A percentile compares a stretch with the other conserved stretches of the same genome.
phyloP scores from a whole-genome alignment of 208 protist species.

The Acanthamoeba triangularis region DNA sequence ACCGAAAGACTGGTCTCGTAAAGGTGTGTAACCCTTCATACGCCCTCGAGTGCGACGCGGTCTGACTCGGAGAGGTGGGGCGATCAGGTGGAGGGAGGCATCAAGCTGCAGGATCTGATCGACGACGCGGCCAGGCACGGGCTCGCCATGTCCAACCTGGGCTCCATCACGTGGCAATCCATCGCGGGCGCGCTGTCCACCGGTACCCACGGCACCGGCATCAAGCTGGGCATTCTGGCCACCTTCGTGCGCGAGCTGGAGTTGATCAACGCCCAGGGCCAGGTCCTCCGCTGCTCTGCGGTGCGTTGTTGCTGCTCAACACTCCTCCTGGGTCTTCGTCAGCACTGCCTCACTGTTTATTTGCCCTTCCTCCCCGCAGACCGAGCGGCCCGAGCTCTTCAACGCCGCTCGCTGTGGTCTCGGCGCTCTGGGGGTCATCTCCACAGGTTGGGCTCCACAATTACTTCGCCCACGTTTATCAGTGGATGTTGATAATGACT shows the following conservation, averaged over 20 bases:
- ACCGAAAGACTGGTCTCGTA: neutral
- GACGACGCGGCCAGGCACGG: conserved; percentile 36
- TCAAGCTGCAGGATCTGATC: conserved; percentile 47
- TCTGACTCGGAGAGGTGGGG: neutral
- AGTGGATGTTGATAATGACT: neutral
- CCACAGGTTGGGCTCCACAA: neutral
- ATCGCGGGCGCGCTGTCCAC: conserved; percentile 69
- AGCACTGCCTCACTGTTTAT: neutral
- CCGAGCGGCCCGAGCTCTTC: conserved; percentile 61
- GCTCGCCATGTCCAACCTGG: conserved; percentile 66
- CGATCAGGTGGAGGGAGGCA: conserved; percentile 43
- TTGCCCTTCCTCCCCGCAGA: neutral
- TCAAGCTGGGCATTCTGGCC: conserved; percentile 38
- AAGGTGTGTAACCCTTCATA: neutral
- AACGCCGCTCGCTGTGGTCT: conserved; percentile 62
- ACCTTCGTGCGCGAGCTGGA: conserved; percentile 60
- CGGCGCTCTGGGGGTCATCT: conserved; percentile 58
- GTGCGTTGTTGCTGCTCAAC: neutral
- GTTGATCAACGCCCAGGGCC: conserved; percentile 50
- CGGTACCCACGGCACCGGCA: conserved; percentile 69
- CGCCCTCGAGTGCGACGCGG: neutral
- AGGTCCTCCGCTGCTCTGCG: conserved; percentile 48
- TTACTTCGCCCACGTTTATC: neutral
- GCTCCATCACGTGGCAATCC: conserved; percentile 46
- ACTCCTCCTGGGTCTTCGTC: neutral